phyloP scores from a whole-genome alignment of 140 eudicot genomes.

The Cichorium intybus region DNA sequence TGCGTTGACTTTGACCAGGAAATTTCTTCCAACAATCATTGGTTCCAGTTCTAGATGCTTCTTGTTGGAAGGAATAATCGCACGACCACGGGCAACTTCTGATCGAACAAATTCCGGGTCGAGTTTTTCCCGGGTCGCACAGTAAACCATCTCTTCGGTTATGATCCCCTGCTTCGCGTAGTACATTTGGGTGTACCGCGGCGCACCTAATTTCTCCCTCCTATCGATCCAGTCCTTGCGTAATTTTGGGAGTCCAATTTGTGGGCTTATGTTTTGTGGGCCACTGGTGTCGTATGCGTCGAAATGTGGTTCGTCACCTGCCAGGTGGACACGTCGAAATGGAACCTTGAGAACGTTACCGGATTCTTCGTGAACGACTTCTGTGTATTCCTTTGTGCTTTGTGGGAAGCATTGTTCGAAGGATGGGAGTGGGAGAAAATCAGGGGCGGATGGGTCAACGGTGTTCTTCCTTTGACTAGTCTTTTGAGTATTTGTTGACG shows the following conservation, averaged over 20 bases:
- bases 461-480: slow-evolving; percentile 67
- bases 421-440: slow-evolving; percentile 93
- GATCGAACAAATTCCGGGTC: slow-evolving; percentile 95
- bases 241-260: slow-evolving; percentile 78
- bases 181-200: slow-evolving; percentile 93
- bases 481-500: slow-evolving; percentile 46
- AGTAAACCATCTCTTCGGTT: slow-evolving; percentile 92
- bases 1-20: slow-evolving; percentile 92
- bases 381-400: slow-evolving; percentile 88
- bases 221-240: slow-evolving; percentile 82
- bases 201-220: slow-evolving; percentile 71
- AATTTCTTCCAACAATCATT: slow-evolving; percentile 94
- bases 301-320: slow-evolving; percentile 95
- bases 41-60: slow-evolving; percentile 90
- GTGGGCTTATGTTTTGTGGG: slow-evolving; percentile 91
- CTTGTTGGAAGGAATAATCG: slow-evolving; percentile 96
- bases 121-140: slow-evolving; percentile 93
- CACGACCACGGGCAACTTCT: slow-evolving; percentile 98
- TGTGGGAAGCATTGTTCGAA: slow-evolving; percentile 91
- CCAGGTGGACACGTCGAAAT: slow-evolving; percentile 80
- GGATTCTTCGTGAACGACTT: slow-evolving; percentile 54
- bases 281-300: slow-evolving; percentile 98
- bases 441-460: slow-evolving; percentile 87
- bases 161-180: slow-evolving; percentile 90
- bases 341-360: slow-evolving; percentile 94